Evolutionary conservation across 345 rosid genomes (phyloP), one percentile per base, ranked within the genome.

Genomic region (Lepidium aucheri): DNA sequence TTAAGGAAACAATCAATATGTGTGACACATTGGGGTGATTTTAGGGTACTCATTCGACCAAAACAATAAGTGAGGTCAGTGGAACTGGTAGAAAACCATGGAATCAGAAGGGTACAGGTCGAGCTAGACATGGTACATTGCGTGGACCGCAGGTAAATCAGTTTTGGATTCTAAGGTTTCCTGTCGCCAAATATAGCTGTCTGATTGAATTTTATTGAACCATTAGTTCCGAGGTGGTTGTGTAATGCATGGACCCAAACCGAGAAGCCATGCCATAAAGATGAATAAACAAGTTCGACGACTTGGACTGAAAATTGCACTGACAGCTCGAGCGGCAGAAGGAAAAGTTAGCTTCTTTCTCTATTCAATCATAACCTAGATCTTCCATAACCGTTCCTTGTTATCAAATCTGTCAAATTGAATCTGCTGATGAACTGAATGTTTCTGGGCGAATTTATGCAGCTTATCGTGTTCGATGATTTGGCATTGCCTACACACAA

Each of bases 1-100:
- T 34, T 26, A 44, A 59, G 22, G 35, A 51, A 50, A 5, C 44
- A 17, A 18, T 24, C 42, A 65, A 34, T 17, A 28, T 53, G 34
- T 17, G 32, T 67, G 60, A 61, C 33, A 43, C 59, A 60, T 67
- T 24, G 53, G 30, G 47, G 35, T 26, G 14, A 44, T 61, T 20
- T 56, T 79, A 91, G 96, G 96, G 95, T 67, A 85, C 97, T 14
- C 97, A 94, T 80, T 94, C 96, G 46, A 89, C 97, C 55, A 91
- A 91, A 88, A 87, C 96, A 40, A 62, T 91, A 49, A 85, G 95
- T 70, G 97, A 95, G 78, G 96, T 95, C 68, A 87, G 96, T 53
- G 95, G 97, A 62, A 95, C 99, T 55, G 96, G 99, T 32, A 82
- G 81, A 80, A 95, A 91, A 75, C 96, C 97, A 20, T 89, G 89